Evolutionary conservation across 2,329 filamentous ascomycete genomes (phyloP).

Genomic region (Cladosporium halotolerans): DNA sequence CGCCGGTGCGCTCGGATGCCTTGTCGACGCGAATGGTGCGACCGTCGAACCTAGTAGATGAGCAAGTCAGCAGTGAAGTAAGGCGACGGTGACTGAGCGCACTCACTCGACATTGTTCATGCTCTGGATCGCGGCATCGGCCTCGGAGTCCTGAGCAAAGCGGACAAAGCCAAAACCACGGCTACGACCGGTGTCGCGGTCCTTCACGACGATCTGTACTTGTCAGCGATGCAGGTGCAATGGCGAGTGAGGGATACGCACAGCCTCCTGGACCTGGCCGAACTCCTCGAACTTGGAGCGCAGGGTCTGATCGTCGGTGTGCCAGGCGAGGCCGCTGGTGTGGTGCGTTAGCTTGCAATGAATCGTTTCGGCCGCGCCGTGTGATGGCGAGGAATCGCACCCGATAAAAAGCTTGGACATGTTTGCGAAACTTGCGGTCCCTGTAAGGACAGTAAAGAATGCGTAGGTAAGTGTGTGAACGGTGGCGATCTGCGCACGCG

Average conservation of each 20-base stretch:
- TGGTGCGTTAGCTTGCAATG: neutral
- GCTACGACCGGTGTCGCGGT: conserved; percentile 92
- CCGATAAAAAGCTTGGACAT: conserved; percentile 97
- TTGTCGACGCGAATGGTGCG: conserved; percentile 93
- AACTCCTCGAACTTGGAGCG: conserved; percentile 90
- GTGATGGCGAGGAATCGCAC: conserved; percentile 48
- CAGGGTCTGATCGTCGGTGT: conserved; percentile 84
- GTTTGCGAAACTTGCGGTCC: conserved; percentile 27
- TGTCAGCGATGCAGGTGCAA: conserved; percentile 2
- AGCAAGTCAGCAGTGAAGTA: conserved; percentile 9
- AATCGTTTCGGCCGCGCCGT: neutral
- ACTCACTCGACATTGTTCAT: conserved; percentile 91
- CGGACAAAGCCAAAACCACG: conserved; percentile 96
- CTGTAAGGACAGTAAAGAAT: conserved; percentile 27
- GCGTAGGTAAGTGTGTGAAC: neutral
- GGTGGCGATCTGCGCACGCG: neutral
- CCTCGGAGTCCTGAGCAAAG: conserved; percentile 70
- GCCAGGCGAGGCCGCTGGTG: conserved; percentile 88
- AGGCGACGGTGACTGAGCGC: neutral
- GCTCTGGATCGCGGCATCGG: conserved; percentile 65
- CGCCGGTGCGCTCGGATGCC: conserved; percentile 72
- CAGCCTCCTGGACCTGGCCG: conserved; percentile 87
- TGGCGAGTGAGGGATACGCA: conserved; percentile 49
- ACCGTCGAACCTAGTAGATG: conserved; percentile 71
- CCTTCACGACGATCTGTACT: conserved; percentile 85